Evolutionary conservation across 441 rosid species (phyloP).

Genomic region (Francoa sonchifolia): DNA sequence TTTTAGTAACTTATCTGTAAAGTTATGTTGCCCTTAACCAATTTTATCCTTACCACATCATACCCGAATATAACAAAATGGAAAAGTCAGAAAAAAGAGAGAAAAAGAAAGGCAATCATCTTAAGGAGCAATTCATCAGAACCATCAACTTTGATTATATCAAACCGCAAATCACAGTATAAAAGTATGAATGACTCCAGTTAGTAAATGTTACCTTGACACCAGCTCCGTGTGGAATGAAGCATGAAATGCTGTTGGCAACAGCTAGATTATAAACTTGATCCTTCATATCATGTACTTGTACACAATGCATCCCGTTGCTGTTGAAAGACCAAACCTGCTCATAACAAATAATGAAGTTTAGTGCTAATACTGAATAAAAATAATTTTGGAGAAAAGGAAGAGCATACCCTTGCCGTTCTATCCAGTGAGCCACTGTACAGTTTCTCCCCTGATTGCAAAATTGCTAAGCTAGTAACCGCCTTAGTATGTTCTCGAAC

Average conservation of each 20-base stretch:
- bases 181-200: no score
- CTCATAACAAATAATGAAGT: slow-evolving; percentile 6
- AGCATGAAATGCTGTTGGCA: slow-evolving; percentile 38
- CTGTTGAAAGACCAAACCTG: slow-evolving; percentile 48
- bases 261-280: slow-evolving; percentile 49
- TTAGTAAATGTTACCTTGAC: slow-evolving; percentile 34
- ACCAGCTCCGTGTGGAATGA: slow-evolving; percentile 72
- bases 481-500: slow-evolving; percentile 50
- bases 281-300: slow-evolving; percentile 67
- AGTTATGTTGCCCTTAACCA: no score
- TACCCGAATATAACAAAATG: no score
- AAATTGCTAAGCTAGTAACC: slow-evolving; percentile 44
- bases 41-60: no score
- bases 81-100: not conserved
- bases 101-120: no score
- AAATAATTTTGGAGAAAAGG: not conserved
- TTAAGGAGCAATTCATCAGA: no score
- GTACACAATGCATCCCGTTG: slow-evolving; percentile 28
- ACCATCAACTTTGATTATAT: no score
- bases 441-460: slow-evolving; percentile 43
- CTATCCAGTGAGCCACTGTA: slow-evolving; percentile 63
- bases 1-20: no score
- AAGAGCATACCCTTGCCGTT: slow-evolving; percentile 38
- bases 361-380: not conserved
- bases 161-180: no score